Conservation (phyloP, 2,329 filamentous ascomycete species). For the Ophiostoma fasciatum region DNA sequence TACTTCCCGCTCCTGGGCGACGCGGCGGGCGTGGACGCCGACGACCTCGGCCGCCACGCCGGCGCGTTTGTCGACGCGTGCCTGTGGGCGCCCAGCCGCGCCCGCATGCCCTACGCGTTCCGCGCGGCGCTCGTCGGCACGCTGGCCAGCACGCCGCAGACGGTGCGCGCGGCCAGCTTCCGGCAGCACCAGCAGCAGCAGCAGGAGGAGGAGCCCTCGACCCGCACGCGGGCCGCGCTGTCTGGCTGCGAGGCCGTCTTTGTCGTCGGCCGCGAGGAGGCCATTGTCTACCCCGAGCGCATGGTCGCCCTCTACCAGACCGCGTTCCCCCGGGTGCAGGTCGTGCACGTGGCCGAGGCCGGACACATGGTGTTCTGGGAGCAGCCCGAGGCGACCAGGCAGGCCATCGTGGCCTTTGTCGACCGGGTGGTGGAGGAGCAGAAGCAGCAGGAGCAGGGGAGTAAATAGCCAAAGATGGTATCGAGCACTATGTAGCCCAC, state of each 20-base stretch:
- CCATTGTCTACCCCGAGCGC: not conserved
- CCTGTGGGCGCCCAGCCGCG: slow-evolving; percentile 4
- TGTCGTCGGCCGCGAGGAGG: slow-evolving; percentile 5
- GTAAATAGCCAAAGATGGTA: too few relatives aligned
- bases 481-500: too few relatives aligned
- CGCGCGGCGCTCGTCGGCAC: slow-evolving; percentile 1
- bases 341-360: not conserved
- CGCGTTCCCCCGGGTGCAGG: slow-evolving; percentile 1
- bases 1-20: not conserved
- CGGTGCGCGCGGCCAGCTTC: not conserved
- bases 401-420: slow-evolving; percentile 2
- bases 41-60: not conserved
- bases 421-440: too few relatives aligned
- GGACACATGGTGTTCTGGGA: slow-evolving; percentile 9
- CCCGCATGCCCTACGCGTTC: slow-evolving; percentile 3
- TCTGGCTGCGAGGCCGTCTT: not conserved
- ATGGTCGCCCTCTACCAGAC: not conserved
- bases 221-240: not conserved
- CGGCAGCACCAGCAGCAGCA: slow-evolving; percentile 1
- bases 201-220: too few relatives aligned
- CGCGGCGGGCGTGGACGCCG: not conserved
- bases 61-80: slow-evolving; percentile 2
- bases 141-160: not conserved
- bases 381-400: slow-evolving; percentile 1
- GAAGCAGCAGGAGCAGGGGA: too few relatives aligned